These are phyloP conservation scores for Leishmania lainsoni DNA, from an alignment of 208 protist species.

Conservation along the genomic window DNA sequence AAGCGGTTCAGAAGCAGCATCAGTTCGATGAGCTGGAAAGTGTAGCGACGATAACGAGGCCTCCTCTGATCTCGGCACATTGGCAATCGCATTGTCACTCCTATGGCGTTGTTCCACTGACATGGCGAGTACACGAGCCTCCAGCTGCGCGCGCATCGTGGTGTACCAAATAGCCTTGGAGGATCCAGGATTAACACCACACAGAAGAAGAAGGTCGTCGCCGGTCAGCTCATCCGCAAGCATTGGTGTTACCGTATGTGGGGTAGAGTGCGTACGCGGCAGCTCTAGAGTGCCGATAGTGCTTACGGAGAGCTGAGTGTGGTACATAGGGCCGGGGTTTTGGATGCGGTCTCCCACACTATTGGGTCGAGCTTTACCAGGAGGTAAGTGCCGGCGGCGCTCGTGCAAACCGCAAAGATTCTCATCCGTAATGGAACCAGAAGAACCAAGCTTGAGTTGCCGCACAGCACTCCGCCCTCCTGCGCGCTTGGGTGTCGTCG, in stretches of 20 bases:
- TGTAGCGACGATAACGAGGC: not conserved
- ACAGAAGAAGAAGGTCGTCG: slow-evolving; percentile 60
- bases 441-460: not conserved
- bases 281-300: not conserved
- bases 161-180: slow-evolving; percentile 47
- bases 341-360: not conserved
- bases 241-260: not conserved
- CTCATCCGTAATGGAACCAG: not conserved
- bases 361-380: not conserved
- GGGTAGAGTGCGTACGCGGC: not conserved
- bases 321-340: not conserved
- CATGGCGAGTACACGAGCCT: slow-evolving; percentile 4
- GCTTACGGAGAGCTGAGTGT: not conserved
- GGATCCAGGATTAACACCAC: slow-evolving; percentile 51
- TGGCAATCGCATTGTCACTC: not conserved
- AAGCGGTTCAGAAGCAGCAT: not conserved
- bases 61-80: not conserved
- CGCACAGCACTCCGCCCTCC: not conserved
- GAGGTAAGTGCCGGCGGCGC: not conserved
- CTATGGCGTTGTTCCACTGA: not conserved
- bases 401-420: not conserved
- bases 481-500: not conserved
- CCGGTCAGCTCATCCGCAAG: slow-evolving; percentile 29
- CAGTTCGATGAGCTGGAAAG: not conserved
- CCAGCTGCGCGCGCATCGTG: slow-evolving; percentile 35